phyloP scores from a whole-genome alignment of 2,329 filamentous ascomycete species.

The Diplodia corticola region DNA sequence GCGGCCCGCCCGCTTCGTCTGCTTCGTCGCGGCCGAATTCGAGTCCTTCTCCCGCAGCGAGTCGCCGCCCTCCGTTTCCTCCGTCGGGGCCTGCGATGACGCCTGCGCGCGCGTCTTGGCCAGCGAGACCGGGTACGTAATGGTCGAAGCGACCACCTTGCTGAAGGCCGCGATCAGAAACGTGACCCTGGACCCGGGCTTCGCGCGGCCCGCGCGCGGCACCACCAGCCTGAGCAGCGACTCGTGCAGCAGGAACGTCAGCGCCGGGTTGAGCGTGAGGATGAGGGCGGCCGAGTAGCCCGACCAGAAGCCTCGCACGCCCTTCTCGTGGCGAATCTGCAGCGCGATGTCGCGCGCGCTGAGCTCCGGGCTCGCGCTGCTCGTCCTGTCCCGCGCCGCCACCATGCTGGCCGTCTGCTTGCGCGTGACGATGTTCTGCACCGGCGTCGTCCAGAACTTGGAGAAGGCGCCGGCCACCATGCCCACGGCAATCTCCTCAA shows the following conservation, averaged over 20 bases:
- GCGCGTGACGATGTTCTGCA: slow-evolving; percentile 78
- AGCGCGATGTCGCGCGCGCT: slow-evolving; percentile 59
- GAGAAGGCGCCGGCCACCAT: slow-evolving; percentile 72
- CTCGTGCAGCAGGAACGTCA: slow-evolving; percentile 83
- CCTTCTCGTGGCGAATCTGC: slow-evolving; percentile 68
- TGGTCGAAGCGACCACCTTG: slow-evolving; percentile 72
- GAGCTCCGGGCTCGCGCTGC: slow-evolving; percentile 34
- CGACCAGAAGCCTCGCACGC: slow-evolving; percentile 77
- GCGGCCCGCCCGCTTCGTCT: slow-evolving; percentile 29
- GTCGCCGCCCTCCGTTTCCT: not conserved
- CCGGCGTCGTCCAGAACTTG: slow-evolving; percentile 74
- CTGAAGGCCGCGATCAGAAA: slow-evolving; percentile 73
- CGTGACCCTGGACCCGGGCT: slow-evolving; percentile 56
- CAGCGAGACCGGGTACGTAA: slow-evolving; percentile 84
- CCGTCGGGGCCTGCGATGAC: slow-evolving; percentile 40
- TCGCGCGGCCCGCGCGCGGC: slow-evolving; percentile 52
- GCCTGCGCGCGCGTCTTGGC: slow-evolving; percentile 80
- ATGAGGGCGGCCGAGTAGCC: slow-evolving; percentile 81
- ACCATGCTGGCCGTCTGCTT: slow-evolving; percentile 70
- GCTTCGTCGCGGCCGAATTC: slow-evolving; percentile 26
- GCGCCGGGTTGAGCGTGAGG: slow-evolving; percentile 78
- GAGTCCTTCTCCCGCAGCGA: not conserved
- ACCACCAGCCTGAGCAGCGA: slow-evolving; percentile 64
- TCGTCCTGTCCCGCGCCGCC: slow-evolving; percentile 40
- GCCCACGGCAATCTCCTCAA: slow-evolving; percentile 75